These are phyloP conservation scores for Colletotrichum sp. DNA, from an alignment of 2,329 filamentous ascomycete species.

Conservation along the genomic window DNA sequence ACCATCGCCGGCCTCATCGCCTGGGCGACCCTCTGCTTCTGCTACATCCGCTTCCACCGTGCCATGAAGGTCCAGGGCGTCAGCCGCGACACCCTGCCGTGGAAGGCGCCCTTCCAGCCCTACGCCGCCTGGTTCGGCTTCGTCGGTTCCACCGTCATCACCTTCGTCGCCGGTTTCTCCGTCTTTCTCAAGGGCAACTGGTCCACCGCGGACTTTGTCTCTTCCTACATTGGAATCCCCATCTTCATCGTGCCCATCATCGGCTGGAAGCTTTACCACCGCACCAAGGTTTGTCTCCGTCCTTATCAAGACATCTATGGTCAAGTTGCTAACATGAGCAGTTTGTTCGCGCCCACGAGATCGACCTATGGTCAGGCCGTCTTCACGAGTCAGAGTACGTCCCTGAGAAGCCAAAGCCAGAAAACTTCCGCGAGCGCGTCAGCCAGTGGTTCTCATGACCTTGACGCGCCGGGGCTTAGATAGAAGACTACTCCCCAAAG, in stretches of 20 bases:
- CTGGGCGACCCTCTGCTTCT: conserved; percentile 48
- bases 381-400: conserved; percentile 18
- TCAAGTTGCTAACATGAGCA: background rate
- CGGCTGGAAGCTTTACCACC: conserved; percentile 39
- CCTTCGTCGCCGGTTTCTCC: conserved; percentile 64
- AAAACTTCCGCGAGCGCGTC: conserved; percentile 6
- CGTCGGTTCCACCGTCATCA: conserved; percentile 45
- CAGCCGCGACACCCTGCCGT: conserved; percentile 37
- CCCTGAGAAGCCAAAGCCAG: conserved; percentile 9
- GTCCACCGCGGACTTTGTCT: conserved; percentile 61
- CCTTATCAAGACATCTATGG: fast-evolving
- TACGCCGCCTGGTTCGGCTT: conserved; percentile 48
- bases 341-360: conserved; percentile 26
- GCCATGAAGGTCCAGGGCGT: conserved; percentile 46
- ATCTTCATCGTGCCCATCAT: conserved; percentile 56
- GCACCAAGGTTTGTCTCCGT: conserved; percentile 4
- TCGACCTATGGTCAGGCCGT: conserved; percentile 31
- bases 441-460: conserved; percentile 15
- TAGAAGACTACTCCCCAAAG: background rate
- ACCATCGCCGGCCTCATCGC: conserved; percentile 48
- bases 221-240: conserved; percentile 69
- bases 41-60: conserved; percentile 45
- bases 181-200: conserved; percentile 67
- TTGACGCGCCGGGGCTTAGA: background rate
- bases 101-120: conserved; percentile 50